Evolutionary conservation across 345 rosid genomes (phyloP).

Genomic region (Eucalyptus lansdowneana): DNA sequence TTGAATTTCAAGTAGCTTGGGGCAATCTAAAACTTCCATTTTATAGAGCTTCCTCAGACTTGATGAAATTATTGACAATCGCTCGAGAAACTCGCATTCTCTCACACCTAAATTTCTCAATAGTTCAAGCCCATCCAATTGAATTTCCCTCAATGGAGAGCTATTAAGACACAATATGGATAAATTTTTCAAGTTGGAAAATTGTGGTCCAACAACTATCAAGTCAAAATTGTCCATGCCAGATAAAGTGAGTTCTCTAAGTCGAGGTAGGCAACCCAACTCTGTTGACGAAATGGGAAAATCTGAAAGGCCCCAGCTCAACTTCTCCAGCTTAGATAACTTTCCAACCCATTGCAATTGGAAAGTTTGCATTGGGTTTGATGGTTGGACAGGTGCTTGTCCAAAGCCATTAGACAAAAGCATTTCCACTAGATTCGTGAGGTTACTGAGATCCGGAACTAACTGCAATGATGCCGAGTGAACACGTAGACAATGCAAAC

Average conservation of each 20-base stretch:
- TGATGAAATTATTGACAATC: background rate
- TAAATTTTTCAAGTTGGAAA: background rate
- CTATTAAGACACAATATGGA: background rate
- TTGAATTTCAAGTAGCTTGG: background rate
- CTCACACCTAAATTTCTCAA: background rate
- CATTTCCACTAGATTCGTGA: background rate
- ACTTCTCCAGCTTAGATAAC: background rate
- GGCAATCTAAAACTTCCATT: background rate
- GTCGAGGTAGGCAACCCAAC: background rate
- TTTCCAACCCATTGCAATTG: background rate
- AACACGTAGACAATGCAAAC: background rate
- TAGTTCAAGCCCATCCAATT: background rate
- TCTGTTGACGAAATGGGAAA: fast-evolving
- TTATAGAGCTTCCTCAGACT: background rate
- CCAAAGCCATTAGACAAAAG: fast-evolving
- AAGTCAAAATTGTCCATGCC: background rate
- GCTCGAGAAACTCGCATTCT: background rate
- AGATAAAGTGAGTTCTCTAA: background rate
- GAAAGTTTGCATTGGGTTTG: background rate
- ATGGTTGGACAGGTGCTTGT: background rate
- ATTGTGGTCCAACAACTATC: background rate
- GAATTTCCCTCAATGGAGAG: background rate
- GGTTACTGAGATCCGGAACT: background rate
- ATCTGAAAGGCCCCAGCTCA: fast-evolving
- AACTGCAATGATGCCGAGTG: fast-evolving